Base-by-base conservation (phyloP, 306 rosid species). In the Trifolium pratense region DNA sequence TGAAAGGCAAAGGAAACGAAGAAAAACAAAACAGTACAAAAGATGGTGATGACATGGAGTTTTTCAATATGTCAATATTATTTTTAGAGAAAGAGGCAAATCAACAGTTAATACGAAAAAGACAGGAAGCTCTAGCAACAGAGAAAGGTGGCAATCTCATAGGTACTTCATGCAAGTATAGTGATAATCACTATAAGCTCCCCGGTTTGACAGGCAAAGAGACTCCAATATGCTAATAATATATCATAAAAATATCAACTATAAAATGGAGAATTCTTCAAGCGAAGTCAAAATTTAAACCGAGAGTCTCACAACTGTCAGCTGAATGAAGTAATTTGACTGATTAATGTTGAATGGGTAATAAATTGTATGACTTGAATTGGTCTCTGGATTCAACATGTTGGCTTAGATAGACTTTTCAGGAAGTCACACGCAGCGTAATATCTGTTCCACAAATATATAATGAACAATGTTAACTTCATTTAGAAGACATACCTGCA, bases 401-500 rank as follows among this genome's bases (percentile, higher is more conserved):
- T 42, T 20, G 73, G 74, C 25, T 58, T 59, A 34, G 66, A 52
- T 43, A 57, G 67, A 60, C 26, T 40, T 74, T 20, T 62, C 32
- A 74, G 42, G 43, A 74, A 74, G 20, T 43, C 63, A 17, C 52
- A 31, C 69, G 29, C 64, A 40, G 49, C 61, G 36, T 64, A 34
- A 55, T 21, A 16, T 62, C 12, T 21, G 14, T 60, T 49, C 66
- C 49, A 56, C 49, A 55, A 31, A 20, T 53, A 57, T 60, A 40
- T 34, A 58, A 26, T 32, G 29, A 70, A 79, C 32, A 45, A 23
- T 40, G 17, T 53, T 48, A 32, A n/a, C 73, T 63, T 65, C 64
- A 59, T 39, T 37, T 23, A 9, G 17, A 74, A 68, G 75, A 64
- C 63, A 43, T 85, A 80, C 99, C 91, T 87, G 91, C 76, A 83